Evolutionary conservation across 345 rosid genomes (phyloP).

Genomic region (Draba incana): DNA sequence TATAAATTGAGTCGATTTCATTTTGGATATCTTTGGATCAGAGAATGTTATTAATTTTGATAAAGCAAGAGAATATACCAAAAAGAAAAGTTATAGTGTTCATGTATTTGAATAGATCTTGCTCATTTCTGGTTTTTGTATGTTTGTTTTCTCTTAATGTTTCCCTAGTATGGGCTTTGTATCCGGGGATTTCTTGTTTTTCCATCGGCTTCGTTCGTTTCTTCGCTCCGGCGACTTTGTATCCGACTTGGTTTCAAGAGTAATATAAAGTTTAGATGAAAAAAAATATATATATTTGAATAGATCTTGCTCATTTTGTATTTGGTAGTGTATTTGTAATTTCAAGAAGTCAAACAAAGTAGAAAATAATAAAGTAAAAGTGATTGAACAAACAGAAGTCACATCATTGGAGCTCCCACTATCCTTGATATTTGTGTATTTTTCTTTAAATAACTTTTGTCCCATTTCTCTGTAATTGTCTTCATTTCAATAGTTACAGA

Average conservation of each 20-base stretch:
- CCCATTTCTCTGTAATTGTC: conserved; percentile 15
- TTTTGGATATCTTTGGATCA: conserved; percentile 16
- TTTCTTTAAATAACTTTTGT: conserved; percentile 7
- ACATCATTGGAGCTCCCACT: conserved; percentile 42
- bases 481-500: neutral
- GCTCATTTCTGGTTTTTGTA: too few species aligned
- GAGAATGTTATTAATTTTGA: conserved; percentile 2
- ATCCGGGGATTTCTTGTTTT: too few species aligned
- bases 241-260: too few species aligned
- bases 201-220: too few species aligned
- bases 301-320: neutral
- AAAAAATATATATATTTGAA: too few species aligned
- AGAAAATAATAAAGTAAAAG: conserved; percentile 21
- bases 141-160: too few species aligned
- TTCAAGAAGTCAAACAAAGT: conserved; percentile 33
- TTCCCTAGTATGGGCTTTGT: too few species aligned
- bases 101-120: conserved; percentile 6
- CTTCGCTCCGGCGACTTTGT: too few species aligned
- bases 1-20: neutral
- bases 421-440: conserved; percentile 41
- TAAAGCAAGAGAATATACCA: conserved; percentile 25
- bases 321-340: conserved; percentile 13
- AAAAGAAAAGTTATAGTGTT: neutral
- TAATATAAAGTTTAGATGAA: too few species aligned
- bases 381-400: conserved; percentile 10